phyloP scores from a whole-genome alignment of 192 early-diverging fungal genomes.

The Coemansia sp. region DNA sequence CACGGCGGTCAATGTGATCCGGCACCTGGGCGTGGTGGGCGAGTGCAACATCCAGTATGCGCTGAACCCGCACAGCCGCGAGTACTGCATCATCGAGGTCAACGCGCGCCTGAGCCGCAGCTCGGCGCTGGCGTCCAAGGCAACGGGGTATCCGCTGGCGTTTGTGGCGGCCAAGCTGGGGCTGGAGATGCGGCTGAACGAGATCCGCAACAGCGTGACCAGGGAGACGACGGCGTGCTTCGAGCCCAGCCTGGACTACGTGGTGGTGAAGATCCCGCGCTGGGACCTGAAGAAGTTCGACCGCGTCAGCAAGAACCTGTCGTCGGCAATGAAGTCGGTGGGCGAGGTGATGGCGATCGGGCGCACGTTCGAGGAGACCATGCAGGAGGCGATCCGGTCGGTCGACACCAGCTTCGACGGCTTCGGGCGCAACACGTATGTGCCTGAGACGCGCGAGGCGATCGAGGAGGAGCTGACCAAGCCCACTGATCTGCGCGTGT shows the following conservation, averaged over 20 bases:
- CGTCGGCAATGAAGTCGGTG: slow-evolving; percentile 95
- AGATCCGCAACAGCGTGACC: slow-evolving; percentile 94
- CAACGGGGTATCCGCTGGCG: slow-evolving; percentile 97
- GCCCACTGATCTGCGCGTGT: slow-evolving; percentile 93
- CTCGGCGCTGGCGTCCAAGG: slow-evolving; percentile 94
- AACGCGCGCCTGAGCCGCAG: slow-evolving; percentile 93
- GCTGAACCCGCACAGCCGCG: slow-evolving; percentile 88
- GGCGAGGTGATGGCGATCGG: slow-evolving; percentile 99
- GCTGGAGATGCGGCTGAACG: slow-evolving; percentile 87
- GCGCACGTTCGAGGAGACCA: slow-evolving; percentile 95
- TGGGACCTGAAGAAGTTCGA: slow-evolving; percentile 98
- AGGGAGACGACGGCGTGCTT: slow-evolving; percentile 96
- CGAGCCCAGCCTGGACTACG: slow-evolving; percentile 94
- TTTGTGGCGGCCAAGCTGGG: slow-evolving; percentile 98
- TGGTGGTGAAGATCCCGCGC: slow-evolving; percentile 80
- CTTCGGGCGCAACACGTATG: slow-evolving; percentile 72
- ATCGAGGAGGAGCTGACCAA: slow-evolving; percentile 86
- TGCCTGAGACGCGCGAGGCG: slow-evolving; percentile 58
- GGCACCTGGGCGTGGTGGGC: slow-evolving; percentile 97
- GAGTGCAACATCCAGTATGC: slow-evolving; percentile 99
- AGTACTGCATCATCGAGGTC: slow-evolving; percentile 99
- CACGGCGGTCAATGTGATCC: slow-evolving; percentile 94
- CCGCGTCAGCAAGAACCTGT: slow-evolving; percentile 85
- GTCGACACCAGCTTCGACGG: slow-evolving; percentile 87
- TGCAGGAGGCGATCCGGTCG: slow-evolving; percentile 94